These are phyloP conservation scores for Phialophora tarda DNA, from an alignment of 2,329 filamentous ascomycete genomes.

Conservation along the genomic window DNA sequence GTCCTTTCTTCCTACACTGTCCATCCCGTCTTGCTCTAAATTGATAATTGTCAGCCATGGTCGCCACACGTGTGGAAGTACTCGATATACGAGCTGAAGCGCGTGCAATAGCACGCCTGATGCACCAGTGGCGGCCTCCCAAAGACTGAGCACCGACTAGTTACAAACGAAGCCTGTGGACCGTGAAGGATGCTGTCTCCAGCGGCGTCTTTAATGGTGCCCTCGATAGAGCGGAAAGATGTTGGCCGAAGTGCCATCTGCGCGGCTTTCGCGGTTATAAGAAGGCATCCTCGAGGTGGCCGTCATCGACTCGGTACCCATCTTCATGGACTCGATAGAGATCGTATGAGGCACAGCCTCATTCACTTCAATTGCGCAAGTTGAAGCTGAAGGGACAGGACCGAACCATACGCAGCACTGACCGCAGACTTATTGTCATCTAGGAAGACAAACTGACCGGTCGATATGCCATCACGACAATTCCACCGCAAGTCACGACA, in stretches of 20 bases:
- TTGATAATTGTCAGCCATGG: neutral
- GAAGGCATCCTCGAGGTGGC: neutral
- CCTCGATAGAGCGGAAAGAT: neutral
- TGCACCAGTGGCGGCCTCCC: neutral
- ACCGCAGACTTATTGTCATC: neutral
- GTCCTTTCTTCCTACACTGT: neutral
- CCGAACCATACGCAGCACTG: neutral
- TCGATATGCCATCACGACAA: neutral
- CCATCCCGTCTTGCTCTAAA: neutral
- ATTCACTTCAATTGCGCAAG: neutral
- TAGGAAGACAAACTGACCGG: neutral
- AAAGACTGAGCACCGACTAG: neutral
- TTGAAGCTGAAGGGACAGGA: neutral
- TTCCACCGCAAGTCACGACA: constrained; percentile 6
- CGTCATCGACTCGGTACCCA: neutral
- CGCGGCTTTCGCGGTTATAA: neutral
- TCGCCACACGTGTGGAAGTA: neutral
- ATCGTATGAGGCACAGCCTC: neutral
- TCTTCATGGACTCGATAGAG: neutral
- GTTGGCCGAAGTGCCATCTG: neutral
- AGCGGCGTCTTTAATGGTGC: neutral
- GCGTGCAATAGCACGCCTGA: neutral
- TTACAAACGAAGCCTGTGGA: neutral
- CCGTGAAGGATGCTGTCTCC: neutral
- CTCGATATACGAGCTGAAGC: constrained; percentile 1